Evolutionary conservation across 2,329 filamentous ascomycete species (phyloP), one percentile per base, ranked within the genome.

Genomic region (Trichoderma sp.): DNA sequence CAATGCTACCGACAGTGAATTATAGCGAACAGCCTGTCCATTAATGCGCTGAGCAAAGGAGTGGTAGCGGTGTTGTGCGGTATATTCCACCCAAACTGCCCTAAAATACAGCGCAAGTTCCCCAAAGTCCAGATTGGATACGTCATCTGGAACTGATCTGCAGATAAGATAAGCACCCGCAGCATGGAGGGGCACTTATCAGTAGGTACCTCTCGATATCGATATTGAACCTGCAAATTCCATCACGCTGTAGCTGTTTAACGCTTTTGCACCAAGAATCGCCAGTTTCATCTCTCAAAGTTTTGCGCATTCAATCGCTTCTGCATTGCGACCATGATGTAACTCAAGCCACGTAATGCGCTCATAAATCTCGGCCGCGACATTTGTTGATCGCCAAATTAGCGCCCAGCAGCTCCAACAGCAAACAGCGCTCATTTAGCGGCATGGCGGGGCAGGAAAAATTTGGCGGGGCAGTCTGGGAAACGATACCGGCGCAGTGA

Each of bases 101-200:
- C 40, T 43, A n/a, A 43, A 43, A 43, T 43, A 43, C 40, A 43
- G 40, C 40, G 40, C 40, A 43, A 19, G 40, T 4, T n/a, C 7
- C 37, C 37, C 40, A 19, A 43, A 43, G 40, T 8, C 40, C 5
- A 8, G 19, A 19, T 4, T 19, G 19, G 40, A 43, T 43, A 43
- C 40, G 40, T 43, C 40, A 43, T 43, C 19, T 43, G 19, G 37
- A 21, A 6, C 29, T 29, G 60, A 63, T 63, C 60, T 47, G 11
- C 60, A 40, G 60, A 63, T 63, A 63, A 63, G 60, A 63, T 63
- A 53, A 63, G 31, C 16, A 14, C 10, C 60, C 60, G 31, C 47
- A 5, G 2, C n/a, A 53, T 64, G 31, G 47, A 24, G 61, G 61
- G 49, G 61, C 33, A 55, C 5, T 4, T 43, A 43, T 40, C 4